phyloP scores from a whole-genome alignment of 805 yeast genomes.

The Tetrapisispora namnaoensis region DNA sequence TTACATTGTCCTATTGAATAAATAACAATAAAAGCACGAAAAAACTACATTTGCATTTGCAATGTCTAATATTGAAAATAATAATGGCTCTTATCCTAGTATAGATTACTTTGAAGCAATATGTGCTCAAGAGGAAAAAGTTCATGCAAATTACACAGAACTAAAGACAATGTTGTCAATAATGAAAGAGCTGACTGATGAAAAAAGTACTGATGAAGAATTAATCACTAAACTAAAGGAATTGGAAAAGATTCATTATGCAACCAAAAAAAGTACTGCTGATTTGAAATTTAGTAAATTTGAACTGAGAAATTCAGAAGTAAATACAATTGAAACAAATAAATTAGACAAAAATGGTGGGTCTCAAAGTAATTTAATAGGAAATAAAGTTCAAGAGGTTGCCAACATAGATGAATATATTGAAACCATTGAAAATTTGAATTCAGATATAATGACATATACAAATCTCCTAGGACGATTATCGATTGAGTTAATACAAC shows the following conservation, averaged over 20 bases:
- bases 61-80: neutral
- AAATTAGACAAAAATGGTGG: neutral
- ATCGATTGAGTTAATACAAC: slow-evolving; percentile 22
- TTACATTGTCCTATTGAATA: too few species aligned
- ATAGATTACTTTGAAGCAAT: slow-evolving; percentile 16
- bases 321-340: slow-evolving; percentile 2
- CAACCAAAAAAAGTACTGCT: slow-evolving; percentile 8
- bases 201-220: slow-evolving; percentile 11
- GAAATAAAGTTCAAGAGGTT: slow-evolving; percentile 3
- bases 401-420: slow-evolving; percentile 10
- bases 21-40: too few species aligned
- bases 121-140: slow-evolving; percentile 19
- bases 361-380: neutral
- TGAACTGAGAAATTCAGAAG: slow-evolving; percentile 3
- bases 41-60: too few species aligned
- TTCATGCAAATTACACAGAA: slow-evolving; percentile 15
- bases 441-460: slow-evolving; percentile 16
- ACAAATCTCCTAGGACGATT: slow-evolving; percentile 19
- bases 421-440: slow-evolving; percentile 10
- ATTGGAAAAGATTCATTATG: slow-evolving; percentile 9
- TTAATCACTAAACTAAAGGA: slow-evolving; percentile 7
- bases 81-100: neutral
- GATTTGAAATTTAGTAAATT: slow-evolving; percentile 17
- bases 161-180: slow-evolving; percentile 8
- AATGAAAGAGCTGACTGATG: slow-evolving; percentile 9